Percentiles rank a stretch among this genome's conserved stretches.
Evolutionary conservation across 1,284 basidiomycete species (phyloP).

Genomic region (Laetiporus sulphureus): DNA sequence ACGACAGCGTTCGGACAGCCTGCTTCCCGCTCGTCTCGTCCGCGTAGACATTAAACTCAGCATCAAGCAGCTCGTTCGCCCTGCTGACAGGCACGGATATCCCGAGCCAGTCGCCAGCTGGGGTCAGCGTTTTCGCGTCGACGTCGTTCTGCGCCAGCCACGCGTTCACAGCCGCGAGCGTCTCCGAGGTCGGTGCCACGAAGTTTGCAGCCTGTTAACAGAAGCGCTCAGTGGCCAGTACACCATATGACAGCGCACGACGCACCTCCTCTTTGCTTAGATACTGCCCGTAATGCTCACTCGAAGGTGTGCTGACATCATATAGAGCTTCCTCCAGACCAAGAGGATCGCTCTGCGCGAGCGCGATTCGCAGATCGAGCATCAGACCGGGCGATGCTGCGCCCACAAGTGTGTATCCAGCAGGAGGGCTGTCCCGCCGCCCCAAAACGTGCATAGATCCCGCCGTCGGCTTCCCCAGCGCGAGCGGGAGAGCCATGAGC

Average conservation of each 20-base stretch:
- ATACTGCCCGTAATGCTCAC: slow-evolving; percentile 14
- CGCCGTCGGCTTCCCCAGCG: slow-evolving; percentile 14
- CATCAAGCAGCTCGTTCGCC: slow-evolving; percentile 29
- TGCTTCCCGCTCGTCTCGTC: slow-evolving; percentile 24
- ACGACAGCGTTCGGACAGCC: slow-evolving; percentile 29
- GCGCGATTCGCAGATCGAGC: slow-evolving; percentile 20
- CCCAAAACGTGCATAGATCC: slow-evolving; percentile 17
- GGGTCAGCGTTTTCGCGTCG: slow-evolving; percentile 21
- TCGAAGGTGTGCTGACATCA: slow-evolving; percentile 17
- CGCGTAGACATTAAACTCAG: slow-evolving; percentile 29
- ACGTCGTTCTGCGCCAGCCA: slow-evolving; percentile 30
- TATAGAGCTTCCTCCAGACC: slow-evolving; percentile 15
- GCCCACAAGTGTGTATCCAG: slow-evolving; percentile 14
- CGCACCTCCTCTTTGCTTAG: slow-evolving; percentile 16
- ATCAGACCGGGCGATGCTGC: slow-evolving; percentile 12
- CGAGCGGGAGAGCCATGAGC: no score
- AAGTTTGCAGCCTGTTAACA: slow-evolving; percentile 25
- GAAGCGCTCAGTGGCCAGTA: background rate
- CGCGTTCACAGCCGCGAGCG: slow-evolving; percentile 25
- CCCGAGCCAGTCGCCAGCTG: slow-evolving; percentile 33
- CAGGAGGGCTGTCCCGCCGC: slow-evolving; percentile 12
- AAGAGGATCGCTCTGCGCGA: slow-evolving; percentile 17
- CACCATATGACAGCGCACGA: background rate
- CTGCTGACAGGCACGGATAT: slow-evolving; percentile 28
- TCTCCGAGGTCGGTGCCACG: slow-evolving; percentile 27